Evolutionary conservation across 345 rosid species (phyloP).

Genomic region (Eutrema yunnanense): DNA sequence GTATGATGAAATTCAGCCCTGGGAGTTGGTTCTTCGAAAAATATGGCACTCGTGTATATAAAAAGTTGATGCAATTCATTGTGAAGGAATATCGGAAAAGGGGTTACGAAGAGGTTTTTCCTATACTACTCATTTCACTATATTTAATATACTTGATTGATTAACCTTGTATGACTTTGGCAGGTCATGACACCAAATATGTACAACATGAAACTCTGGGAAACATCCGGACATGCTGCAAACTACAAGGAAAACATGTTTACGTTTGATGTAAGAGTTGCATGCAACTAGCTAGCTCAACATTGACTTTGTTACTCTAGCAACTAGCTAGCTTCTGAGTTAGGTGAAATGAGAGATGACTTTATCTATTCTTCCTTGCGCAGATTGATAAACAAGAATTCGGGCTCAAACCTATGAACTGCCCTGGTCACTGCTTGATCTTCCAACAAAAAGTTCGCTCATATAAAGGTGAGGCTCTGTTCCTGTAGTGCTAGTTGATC

Average conservation of each 20-base stretch:
- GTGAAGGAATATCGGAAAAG: conserved; percentile 53
- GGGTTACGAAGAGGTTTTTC: conserved; percentile 68
- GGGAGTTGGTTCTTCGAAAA: conserved; percentile 94
- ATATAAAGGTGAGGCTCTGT: conserved; percentile 43
- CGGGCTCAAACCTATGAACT: neutral
- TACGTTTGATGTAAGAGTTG: conserved; percentile 70
- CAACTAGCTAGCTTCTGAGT: too few species aligned
- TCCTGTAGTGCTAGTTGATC: neutral
- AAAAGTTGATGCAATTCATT: conserved; percentile 61
- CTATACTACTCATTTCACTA: neutral
- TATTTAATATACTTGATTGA: neutral
- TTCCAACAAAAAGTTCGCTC: conserved; percentile 72
- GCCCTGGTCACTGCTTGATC: conserved; percentile 31
- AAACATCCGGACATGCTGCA: conserved; percentile 80
- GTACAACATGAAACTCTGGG: conserved; percentile 85
- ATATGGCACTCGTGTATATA: conserved; percentile 67
- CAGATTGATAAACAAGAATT: conserved; percentile 7
- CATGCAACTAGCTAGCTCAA: conserved; percentile 35
- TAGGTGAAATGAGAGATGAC: conserved; percentile 42
- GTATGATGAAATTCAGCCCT: conserved; percentile 41
- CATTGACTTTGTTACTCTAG: neutral
- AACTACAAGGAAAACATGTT: conserved; percentile 92
- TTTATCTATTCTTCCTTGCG: conserved; percentile 65
- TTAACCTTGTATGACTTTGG: conserved; percentile 1
- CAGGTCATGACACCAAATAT: conserved; percentile 85